Evolutionary conservation across 179 eudicot species (phyloP).

Genomic region (Camellia oleifera): DNA sequence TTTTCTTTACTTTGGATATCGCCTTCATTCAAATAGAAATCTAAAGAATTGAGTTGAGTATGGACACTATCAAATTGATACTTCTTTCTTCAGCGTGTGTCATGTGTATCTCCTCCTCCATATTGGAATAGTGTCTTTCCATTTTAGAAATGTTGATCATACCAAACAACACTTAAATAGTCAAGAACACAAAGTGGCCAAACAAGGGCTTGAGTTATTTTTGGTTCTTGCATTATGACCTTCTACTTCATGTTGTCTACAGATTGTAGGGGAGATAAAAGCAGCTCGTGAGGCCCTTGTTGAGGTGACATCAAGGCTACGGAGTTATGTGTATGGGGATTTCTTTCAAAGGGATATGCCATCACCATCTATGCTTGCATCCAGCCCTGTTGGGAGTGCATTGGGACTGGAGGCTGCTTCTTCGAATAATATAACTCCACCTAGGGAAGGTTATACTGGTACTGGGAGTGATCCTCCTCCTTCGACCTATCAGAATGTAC

Average conservation of each 20-base stretch:
- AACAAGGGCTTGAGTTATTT: not conserved
- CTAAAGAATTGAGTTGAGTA: not conserved
- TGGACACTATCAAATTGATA: not conserved
- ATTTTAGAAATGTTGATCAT: not conserved
- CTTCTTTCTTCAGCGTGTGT: not conserved
- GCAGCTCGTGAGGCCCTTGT: conserved; percentile 91
- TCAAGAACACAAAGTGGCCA: not conserved
- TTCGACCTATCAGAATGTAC: conserved; percentile 36
- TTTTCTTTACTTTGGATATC: not conserved
- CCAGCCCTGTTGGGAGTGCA: conserved; percentile 39
- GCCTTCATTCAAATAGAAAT: not conserved
- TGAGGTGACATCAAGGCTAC: conserved; percentile 79
- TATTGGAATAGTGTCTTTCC: not conserved
- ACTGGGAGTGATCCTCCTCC: conserved; percentile 42
- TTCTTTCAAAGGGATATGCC: conserved; percentile 54
- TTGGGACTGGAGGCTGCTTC: conserved; percentile 41
- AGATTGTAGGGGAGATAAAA: conserved; percentile 95
- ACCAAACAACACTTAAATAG: not conserved
- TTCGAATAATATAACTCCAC: conserved; percentile 33
- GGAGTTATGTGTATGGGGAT: conserved; percentile 64
- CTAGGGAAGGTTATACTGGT: conserved; percentile 34
- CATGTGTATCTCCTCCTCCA: not conserved
- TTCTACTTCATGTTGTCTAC: conserved; percentile 23
- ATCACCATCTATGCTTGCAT: conserved; percentile 38
- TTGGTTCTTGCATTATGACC: conserved; percentile 17